phyloP scores from a whole-genome alignment of 2,329 filamentous ascomycete species.

The Cercospora sp. region DNA sequence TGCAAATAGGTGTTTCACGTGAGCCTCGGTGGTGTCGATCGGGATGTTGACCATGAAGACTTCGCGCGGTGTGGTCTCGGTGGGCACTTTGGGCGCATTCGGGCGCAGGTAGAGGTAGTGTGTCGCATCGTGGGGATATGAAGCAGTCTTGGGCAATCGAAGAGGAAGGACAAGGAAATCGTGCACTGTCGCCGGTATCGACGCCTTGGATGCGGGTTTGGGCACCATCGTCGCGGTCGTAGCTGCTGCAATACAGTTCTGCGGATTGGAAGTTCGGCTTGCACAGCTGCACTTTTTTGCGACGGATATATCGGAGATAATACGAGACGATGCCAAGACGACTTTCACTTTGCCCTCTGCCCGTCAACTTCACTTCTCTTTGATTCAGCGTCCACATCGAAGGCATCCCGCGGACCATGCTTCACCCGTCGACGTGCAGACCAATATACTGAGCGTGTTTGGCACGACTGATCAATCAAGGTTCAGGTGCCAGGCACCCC shows the following conservation, averaged over 20 bases:
- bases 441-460: not conserved
- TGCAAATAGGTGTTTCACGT: slow-evolving; percentile 74
- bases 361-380: not conserved
- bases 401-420: not conserved
- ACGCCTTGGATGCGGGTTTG: slow-evolving; percentile 19
- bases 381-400: not conserved
- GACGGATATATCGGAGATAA: not conserved
- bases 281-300: slow-evolving; percentile 3
- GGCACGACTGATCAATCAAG: not conserved
- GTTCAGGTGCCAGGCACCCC: not conserved
- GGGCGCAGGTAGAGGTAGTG: slow-evolving; percentile 87
- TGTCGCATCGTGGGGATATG: slow-evolving; percentile 62
- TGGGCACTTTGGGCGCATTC: slow-evolving; percentile 77
- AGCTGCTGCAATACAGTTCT: not conserved
- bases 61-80: slow-evolving; percentile 71
- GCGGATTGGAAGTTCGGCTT: not conserved
- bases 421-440: not conserved
- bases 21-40: slow-evolving; percentile 74
- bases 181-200: slow-evolving; percentile 43
- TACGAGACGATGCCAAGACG: not conserved
- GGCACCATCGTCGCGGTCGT: slow-evolving; percentile 12
- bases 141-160: slow-evolving; percentile 61
- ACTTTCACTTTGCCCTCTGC: not conserved
- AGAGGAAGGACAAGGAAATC: slow-evolving; percentile 72
- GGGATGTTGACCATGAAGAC: slow-evolving; percentile 92